Evolutionary conservation across 1,284 basidiomycete species (phyloP).

Genomic region (Xerocomus nothofagi): DNA sequence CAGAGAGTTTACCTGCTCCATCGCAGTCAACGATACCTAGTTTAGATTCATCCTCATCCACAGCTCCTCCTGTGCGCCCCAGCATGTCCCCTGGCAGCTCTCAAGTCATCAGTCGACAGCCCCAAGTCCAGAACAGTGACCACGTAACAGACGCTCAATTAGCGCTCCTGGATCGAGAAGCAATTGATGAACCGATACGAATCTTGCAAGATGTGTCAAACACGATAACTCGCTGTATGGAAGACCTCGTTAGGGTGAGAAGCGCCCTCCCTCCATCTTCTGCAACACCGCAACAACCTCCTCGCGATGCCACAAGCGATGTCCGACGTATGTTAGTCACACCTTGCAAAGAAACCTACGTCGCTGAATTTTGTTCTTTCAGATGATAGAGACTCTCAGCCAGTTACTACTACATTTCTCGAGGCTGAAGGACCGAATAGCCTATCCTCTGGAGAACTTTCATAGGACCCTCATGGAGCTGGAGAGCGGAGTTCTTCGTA

Average conservation of each 20-base stretch:
- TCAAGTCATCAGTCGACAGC: not conserved
- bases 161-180: conserved; percentile 60
- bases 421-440: conserved; percentile 3
- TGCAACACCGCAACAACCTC: not conserved
- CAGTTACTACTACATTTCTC: not conserved
- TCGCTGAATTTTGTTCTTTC: conserved; percentile 9
- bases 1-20: conserved; percentile 5
- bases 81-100: not conserved
- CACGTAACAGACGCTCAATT: conserved; percentile 59
- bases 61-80: not conserved
- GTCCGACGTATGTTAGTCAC: conserved; percentile 16
- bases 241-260: conserved; percentile 73
- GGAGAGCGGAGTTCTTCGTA: not conserved
- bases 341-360: not conserved
- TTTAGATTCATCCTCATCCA: not conserved
- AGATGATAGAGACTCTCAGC: conserved; percentile 5
- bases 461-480: conserved; percentile 1
- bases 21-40: conserved; percentile 4
- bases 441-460: not conserved
- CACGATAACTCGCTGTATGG: conserved; percentile 67
- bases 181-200: conserved; percentile 79
- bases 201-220: conserved; percentile 74
- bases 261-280: conserved; percentile 58
- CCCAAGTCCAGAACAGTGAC: conserved; percentile 33
- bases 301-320: conserved; percentile 2